Evolutionary conservation across 176 grass and related monocot species (phyloP), one percentile per base, ranked within the genome.

Genomic region (Raddia distichophylla): DNA sequence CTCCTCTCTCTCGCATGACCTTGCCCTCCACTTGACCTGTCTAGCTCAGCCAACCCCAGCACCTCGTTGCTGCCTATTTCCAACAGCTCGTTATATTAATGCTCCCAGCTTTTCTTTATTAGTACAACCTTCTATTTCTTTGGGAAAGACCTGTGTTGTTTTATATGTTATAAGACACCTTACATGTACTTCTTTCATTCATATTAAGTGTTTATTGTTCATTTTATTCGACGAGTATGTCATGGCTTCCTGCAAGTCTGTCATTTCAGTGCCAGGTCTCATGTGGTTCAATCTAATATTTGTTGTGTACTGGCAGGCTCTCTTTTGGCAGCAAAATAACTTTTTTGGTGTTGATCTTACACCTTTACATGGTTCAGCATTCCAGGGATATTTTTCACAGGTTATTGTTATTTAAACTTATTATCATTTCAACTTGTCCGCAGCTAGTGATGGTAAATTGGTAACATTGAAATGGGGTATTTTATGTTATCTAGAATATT

Each of bases 311-410:
- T 60, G 88, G 44, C 82, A 99, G 97, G 91, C 93, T 53, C 89
- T 99, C 22, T 99, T 99, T 84, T 99, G 97, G 97, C 97, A 99
- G 80, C 97, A 99, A 79, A 89, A 93, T 55, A 99, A 99, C 83
- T 99, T 91, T 91, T 99, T 90, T 87, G 91, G 93, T 86, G 97
- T 99, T 77, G 97, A 99, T 93, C 93, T 99, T 86, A 93, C 86
- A 60, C 93, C 97, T 59, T 90, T 99, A 77, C 81, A 99, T 63
- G 74, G 83, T 43, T 96, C 93, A 46, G 97, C 97, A 32, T 99
- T 93, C 59, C 89, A 99, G 47, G 97, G 97, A 86, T 99, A 99
- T 86, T 99, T 99, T 86, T 99, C 96, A 70, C 96, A 99, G 90
- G 96, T 95, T 58, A 48, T 32, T 47, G 12, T 49, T 79, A 66